These are phyloP conservation scores for Sclerotinia spermophila DNA, from an alignment of 2,329 filamentous ascomycete species.

Conservation along the genomic window DNA sequence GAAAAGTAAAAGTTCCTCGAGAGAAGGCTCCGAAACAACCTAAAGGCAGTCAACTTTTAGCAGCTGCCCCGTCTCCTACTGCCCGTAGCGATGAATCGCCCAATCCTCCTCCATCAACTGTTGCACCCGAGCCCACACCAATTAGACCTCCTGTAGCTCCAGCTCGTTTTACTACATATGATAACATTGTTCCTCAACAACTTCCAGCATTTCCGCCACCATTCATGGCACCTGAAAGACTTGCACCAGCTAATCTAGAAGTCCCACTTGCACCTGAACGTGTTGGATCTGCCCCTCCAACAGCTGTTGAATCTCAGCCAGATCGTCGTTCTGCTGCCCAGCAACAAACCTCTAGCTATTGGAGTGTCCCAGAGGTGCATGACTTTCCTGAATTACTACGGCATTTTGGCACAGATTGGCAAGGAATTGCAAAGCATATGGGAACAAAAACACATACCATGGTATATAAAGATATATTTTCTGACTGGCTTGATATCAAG, in stretches of 20 bases:
- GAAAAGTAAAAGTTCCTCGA: slow-evolving; percentile 33
- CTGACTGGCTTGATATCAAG: slow-evolving; percentile 33
- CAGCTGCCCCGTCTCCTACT: slow-evolving; percentile 29
- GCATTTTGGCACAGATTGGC: slow-evolving; percentile 77
- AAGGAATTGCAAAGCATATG: slow-evolving; percentile 72
- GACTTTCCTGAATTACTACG: slow-evolving; percentile 71
- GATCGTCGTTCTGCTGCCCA: slow-evolving; percentile 32
- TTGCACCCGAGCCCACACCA: slow-evolving; percentile 18
- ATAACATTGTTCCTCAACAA: slow-evolving; percentile 23
- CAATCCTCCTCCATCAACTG: slow-evolving; percentile 21
- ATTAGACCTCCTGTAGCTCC: slow-evolving; percentile 22
- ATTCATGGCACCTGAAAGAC: slow-evolving; percentile 28
- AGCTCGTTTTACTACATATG: slow-evolving; percentile 29
- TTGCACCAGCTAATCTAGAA: slow-evolving; percentile 26
- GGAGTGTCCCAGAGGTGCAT: slow-evolving; percentile 77
- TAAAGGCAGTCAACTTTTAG: slow-evolving; percentile 35
- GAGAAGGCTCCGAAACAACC: slow-evolving; percentile 35
- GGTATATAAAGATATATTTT: slow-evolving; percentile 49
- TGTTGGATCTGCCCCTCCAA: slow-evolving; percentile 31
- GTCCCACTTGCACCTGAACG: slow-evolving; percentile 32
- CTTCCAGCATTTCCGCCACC: slow-evolving; percentile 24
- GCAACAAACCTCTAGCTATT: slow-evolving; percentile 75
- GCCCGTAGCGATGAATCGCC: slow-evolving; percentile 28
- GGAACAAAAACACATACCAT: slow-evolving; percentile 83
- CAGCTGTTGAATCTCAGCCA: slow-evolving; percentile 29